Conservation (phyloP, 2,329 filamentous ascomycete species). For the Metarhizium album region DNA sequence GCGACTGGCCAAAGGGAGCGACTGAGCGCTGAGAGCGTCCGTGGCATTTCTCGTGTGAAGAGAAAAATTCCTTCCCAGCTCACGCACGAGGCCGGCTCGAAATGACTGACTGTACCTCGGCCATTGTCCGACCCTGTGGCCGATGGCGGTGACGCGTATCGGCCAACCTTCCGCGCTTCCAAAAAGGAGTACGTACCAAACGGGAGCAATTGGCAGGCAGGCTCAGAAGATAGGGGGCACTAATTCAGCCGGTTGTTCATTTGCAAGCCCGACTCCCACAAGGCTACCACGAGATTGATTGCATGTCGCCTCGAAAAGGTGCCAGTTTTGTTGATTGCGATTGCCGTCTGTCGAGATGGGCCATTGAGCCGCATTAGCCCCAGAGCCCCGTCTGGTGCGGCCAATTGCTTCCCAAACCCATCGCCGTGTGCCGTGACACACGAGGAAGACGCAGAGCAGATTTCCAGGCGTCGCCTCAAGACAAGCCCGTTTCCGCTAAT, state of each 20-base stretch:
- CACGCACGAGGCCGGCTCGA: not conserved
- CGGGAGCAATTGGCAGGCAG: not conserved
- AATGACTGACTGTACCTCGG: not conserved
- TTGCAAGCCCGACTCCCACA: not conserved
- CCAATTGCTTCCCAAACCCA: not conserved
- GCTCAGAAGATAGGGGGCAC: not conserved
- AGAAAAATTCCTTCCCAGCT: not conserved
- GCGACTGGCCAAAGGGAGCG: not conserved
- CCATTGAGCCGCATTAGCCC: not conserved
- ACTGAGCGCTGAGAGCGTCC: not conserved
- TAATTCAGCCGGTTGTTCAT: too few relatives aligned
- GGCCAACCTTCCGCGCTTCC: not conserved
- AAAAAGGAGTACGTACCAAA: not conserved
- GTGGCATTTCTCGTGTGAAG: not conserved
- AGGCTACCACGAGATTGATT: not conserved
- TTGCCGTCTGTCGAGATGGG: not conserved
- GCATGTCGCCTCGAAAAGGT: too few relatives aligned
- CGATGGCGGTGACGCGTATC: not conserved
- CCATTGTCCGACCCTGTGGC: not conserved
- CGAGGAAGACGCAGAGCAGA: not conserved
- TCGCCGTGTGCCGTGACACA: not conserved
- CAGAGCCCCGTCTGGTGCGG: not conserved
- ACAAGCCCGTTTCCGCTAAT: constrained; percentile 5
- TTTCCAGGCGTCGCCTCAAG: not conserved
- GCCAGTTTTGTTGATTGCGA: not conserved